A percentile compares a stretch with the other conserved stretches of the same genome.
phyloP scores from a whole-genome alignment of 148 eudicot species.

The Pouteria glomerata region DNA sequence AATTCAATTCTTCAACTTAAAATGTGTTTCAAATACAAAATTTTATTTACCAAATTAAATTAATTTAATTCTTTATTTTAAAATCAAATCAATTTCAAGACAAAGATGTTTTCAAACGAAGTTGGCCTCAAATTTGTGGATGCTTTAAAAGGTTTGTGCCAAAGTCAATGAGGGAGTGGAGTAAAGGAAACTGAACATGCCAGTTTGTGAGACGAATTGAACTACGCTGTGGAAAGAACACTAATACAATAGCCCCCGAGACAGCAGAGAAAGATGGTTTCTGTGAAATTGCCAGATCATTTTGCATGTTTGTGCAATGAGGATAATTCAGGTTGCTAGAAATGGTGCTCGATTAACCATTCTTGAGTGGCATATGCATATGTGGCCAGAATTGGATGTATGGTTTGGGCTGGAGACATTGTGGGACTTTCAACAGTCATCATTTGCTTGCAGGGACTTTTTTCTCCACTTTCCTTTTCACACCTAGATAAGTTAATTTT shows the following conservation, averaged over 20 bases:
- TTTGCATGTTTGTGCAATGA: constrained; percentile 2
- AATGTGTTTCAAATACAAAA: too few species aligned
- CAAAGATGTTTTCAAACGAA: too few species aligned
- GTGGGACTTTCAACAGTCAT: constrained; percentile 21
- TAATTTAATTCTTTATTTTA: too few species aligned
- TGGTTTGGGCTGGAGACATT: constrained; percentile 34
- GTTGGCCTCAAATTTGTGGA: background rate
- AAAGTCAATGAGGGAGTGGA: constrained; percentile 8
- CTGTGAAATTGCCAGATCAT: constrained; percentile 36
- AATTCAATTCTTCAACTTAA: too few species aligned
- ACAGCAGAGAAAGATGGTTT: constrained; percentile 33
- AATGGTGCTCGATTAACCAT: constrained; percentile 26
- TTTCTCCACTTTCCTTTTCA: constrained; percentile 8
- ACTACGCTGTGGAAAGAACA: constrained; percentile 18
- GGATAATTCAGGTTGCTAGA: constrained; percentile 11
- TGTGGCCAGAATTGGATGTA: constrained; percentile 29
- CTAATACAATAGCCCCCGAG: background rate
- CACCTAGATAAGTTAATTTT: constrained; percentile 2
- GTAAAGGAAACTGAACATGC: background rate
- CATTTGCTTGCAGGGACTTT: constrained; percentile 6
- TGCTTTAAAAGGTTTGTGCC: constrained; percentile 16
- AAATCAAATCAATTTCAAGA: too few species aligned
- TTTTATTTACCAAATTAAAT: too few species aligned
- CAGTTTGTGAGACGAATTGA: constrained; percentile 8
- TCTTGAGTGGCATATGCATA: constrained; percentile 39